Base-by-base conservation (phyloP, 257 asterid species). In the Cynanchum wilfordii region DNA sequence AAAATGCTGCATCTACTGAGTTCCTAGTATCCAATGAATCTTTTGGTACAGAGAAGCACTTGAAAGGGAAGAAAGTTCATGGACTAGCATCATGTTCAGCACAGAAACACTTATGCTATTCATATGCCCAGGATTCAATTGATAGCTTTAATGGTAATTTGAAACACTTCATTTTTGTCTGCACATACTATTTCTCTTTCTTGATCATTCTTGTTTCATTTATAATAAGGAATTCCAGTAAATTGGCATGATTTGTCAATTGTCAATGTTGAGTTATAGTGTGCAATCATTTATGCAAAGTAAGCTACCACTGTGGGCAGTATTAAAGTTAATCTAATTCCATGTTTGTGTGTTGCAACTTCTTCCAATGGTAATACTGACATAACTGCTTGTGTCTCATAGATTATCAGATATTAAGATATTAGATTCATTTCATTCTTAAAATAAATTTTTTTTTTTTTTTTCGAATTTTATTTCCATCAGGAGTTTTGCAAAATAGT, bases 71-170 rank as follows among this genome's bases (percentile, higher is more conserved):
- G 78, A 75, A 78, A 75, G 67, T 56, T 72, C 60, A 69, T 63
- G 78, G 79, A 76, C 45, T 77, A 30, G 74, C 74, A 77, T 68
- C 78, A 57, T 58, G 60, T 70, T 71, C 84, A 36, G 72, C 56
- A n/a, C 64, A 66, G 62, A 47, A 66, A 74, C 66, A 81, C 56
- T 16, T 80, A n/a, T 17, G 59, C 29, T 22, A 68, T 56, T 65
- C 25, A 42, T 60, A 36, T 77, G 49, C 20, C 24, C 33, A 62
- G 57, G 69, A 80, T 68, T 67, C 72, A 1, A 59, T 66, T 73
- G 86, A 71, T 27, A 70, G 66, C 51, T 20, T 40, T 42, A 30
- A 58, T 45, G 82, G 82, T 82, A 63, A 60, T 65, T 59, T 74
- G 36, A 55, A 64, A 44, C 42, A 11, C 15, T 62, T 4, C 66